Percentiles rank a stretch among this genome's conserved stretches.
phyloP scores from a whole-genome alignment of 192 early-diverging fungal species.

The Glomus cerebriforme region DNA sequence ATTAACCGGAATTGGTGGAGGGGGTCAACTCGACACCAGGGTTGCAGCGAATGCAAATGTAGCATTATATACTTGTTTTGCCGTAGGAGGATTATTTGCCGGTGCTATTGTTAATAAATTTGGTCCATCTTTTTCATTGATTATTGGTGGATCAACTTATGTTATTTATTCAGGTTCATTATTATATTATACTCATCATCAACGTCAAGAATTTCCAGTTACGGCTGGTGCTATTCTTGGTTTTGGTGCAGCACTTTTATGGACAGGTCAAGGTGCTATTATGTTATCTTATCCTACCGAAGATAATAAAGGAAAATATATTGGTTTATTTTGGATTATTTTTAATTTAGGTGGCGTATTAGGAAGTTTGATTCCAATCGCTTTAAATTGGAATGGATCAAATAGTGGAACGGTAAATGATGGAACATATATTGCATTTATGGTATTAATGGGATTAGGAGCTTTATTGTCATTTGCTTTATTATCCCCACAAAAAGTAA shows the following conservation, averaged over 20 bases:
- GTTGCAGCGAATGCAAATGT: constrained; percentile 74
- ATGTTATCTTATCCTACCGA: constrained; percentile 87
- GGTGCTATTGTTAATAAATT: constrained; percentile 80
- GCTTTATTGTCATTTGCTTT: constrained; percentile 59
- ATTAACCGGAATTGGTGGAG: constrained; percentile 56
- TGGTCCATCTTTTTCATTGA: constrained; percentile 71
- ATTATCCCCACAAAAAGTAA: constrained; percentile 58
- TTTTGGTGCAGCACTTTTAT: constrained; percentile 71
- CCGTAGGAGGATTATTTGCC: constrained; percentile 74
- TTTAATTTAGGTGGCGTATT: constrained; percentile 83
- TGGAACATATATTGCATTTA: constrained; percentile 76
- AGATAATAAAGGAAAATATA: constrained; percentile 78
- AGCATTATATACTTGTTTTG: constrained; percentile 77
- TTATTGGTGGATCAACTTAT: constrained; percentile 67
- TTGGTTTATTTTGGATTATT: constrained; percentile 86
- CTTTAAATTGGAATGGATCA: constrained; percentile 62
- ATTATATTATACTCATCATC: constrained; percentile 65
- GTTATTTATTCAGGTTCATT: constrained; percentile 81
- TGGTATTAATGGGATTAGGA: constrained; percentile 68
- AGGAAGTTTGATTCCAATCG: constrained; percentile 75
- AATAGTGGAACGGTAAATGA: constrained; percentile 54
- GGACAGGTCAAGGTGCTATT: constrained; percentile 80
- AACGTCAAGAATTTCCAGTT: constrained; percentile 64
- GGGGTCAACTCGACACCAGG: constrained; percentile 60
- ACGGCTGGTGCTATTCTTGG: constrained; percentile 79